Base-by-base conservation (phyloP, 2,329 filamentous ascomycete species). In the Parasarocladium wereldwijsianum region DNA sequence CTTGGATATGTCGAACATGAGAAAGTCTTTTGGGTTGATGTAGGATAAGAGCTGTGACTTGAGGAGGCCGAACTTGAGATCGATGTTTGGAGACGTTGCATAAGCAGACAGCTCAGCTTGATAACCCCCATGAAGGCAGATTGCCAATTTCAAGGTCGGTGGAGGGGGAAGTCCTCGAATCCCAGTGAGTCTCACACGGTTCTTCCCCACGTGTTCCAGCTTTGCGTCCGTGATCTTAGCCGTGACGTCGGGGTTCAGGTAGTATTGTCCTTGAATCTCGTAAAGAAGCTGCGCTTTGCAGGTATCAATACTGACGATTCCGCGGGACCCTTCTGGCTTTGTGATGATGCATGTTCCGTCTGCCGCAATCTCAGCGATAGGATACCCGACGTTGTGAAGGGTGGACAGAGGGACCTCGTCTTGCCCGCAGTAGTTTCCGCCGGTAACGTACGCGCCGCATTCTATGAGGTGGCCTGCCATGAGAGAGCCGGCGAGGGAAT, bases 401-500 rank as follows among this genome's bases (percentile, higher is more conserved):
- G 35, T 34, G n/a, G n/a, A n/a, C n/a, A n/a, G n/a, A 8, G 30
- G 26, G 8, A 35, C 24, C 27, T 35, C 34, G 12, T 19, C 10
- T 1, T 26, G 63, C 2, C 62, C 64, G 2, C 62, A 51, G 33
- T 65, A 69, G 35, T 69, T 69, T 0, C 48, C 57, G 0, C 64
- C 64, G 1, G 62, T 64, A 4, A 59, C 60, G 36, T 69, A 69
- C 2, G 56, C 51, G 3, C 54, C 57, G 39, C 62, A 66, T 38
- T 67, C 62, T 28, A 66, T 64, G 11, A 65, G 40, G 41, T 66
- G 60, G 1, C 61, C 62, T 1, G 60, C 59, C 20, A 67, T 47
- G 1, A 67, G 42, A 2, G 58, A 47, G 1, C 57, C 57, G 0
- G 64, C 64, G 9, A 70, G 50, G 14, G 44, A 35, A 36, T 68